These are phyloP conservation scores for Microdochium nivale DNA, from an alignment of 2,329 filamentous ascomycete species.

Conservation along the genomic window DNA sequence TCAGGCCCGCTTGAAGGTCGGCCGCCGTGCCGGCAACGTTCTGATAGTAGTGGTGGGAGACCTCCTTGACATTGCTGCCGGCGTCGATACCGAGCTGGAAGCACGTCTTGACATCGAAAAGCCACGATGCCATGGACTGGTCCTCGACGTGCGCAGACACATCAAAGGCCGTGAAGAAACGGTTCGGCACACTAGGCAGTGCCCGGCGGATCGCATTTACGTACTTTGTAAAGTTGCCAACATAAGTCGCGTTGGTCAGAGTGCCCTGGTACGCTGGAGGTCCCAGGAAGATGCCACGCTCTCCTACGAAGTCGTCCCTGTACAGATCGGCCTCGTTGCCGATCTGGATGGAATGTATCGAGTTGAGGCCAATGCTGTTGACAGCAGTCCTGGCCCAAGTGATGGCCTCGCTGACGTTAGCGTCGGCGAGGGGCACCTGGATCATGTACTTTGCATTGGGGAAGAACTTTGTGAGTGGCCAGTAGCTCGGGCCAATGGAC, in stretches of 20 bases:
- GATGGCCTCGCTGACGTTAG: slow-evolving; percentile 23
- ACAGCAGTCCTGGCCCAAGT: slow-evolving; percentile 22
- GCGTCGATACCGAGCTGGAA: slow-evolving; percentile 24
- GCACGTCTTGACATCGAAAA: slow-evolving; percentile 18
- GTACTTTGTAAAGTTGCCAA: slow-evolving; percentile 24
- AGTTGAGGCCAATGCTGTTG: slow-evolving; percentile 17
- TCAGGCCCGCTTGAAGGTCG: slow-evolving; percentile 18
- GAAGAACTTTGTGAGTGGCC: slow-evolving; percentile 21
- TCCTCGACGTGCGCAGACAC: slow-evolving; percentile 16
- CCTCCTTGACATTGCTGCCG: slow-evolving; percentile 20
- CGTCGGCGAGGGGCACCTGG: slow-evolving; percentile 24
- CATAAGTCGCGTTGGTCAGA: slow-evolving; percentile 23
- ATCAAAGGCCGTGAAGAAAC: slow-evolving; percentile 27
- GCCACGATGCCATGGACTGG: slow-evolving; percentile 11
- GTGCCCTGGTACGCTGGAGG: slow-evolving; percentile 24
- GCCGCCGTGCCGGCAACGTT: slow-evolving; percentile 17
- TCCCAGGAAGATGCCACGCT: slow-evolving; percentile 14
- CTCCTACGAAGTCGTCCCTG: slow-evolving; percentile 14
- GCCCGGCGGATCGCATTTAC: slow-evolving; percentile 17
- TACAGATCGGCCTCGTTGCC: slow-evolving; percentile 27
- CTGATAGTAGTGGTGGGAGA: slow-evolving; percentile 29
- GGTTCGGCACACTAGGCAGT: slow-evolving; percentile 15
- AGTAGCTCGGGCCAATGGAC: slow-evolving; percentile 24
- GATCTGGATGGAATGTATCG: slow-evolving; percentile 25
- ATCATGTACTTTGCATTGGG: slow-evolving; percentile 23